phyloP scores from a whole-genome alignment of 164 flowering plant genomes.

The grape (Vitis vinifera) region DNA sequence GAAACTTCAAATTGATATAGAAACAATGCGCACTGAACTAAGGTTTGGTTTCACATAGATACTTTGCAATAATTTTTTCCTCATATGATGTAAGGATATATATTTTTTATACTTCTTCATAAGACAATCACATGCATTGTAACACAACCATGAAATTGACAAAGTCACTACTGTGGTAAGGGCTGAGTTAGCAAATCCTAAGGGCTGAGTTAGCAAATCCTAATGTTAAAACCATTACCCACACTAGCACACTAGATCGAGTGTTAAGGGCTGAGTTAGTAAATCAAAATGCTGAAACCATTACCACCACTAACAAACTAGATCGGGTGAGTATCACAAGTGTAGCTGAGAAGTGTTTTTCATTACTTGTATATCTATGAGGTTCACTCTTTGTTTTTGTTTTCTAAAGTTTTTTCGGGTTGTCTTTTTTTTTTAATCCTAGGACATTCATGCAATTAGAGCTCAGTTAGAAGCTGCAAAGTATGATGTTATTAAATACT shows the following conservation, averaged over 20 bases:
- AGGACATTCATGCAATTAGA: conserved; percentile 52
- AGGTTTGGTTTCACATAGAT: conserved; percentile 38
- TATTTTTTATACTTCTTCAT: not conserved
- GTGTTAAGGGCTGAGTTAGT: no score
- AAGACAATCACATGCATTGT: not conserved
- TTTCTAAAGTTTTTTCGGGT: no score
- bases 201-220: conserved; percentile 59
- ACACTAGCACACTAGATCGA: no score
- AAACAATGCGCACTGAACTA: conserved; percentile 79
- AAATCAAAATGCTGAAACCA: no score
- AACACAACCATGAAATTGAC: conserved; percentile 53
- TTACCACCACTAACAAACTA: no score
- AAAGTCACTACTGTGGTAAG: conserved; percentile 58
- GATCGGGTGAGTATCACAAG: no score
- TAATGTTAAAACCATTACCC: no score
- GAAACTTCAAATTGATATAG: conserved; percentile 69
- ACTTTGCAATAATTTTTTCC: not conserved
- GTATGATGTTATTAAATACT: conserved; percentile 65
- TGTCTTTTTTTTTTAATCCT: not conserved
- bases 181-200: not conserved
- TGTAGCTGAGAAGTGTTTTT: no score
- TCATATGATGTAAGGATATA: not conserved
- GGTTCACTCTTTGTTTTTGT: no score
- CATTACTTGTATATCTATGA: no score
- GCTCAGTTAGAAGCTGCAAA: conserved; percentile 69